Base-by-base conservation (phyloP, 306 rosid species). In the Castanospermum australe region DNA sequence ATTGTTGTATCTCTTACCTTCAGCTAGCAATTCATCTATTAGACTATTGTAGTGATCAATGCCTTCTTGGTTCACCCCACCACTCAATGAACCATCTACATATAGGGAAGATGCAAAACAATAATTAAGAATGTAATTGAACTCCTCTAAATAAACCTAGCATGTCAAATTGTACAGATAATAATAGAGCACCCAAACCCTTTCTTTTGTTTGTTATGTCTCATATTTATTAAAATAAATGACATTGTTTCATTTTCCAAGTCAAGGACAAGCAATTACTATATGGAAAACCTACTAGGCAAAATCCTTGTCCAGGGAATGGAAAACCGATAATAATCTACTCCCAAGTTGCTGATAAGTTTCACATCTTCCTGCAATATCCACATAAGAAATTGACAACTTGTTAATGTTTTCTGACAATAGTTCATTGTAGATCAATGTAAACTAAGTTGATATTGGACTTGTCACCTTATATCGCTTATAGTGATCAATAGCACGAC, bases 221-320 rank as follows among this genome's bases (percentile, higher is more conserved):
- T 42, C 48, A 11, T 11, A 11, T 13, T 11, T 12, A 13, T 42
- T 42, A 4, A 42, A 42, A 42, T 12, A 42, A 42, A 42, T 42
- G n/a, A 42, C 15, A 42, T 42, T 42, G 48, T 42, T 12, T 42
- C 48, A 42, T 42, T 42, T 42, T 42, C 48, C 12, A 17, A 63
- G 50, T 2, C 4, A 28, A 52, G 1, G 32, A 6, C 18, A 15
- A 51, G 14, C 30, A 41, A 33, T 18, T 6, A 42, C 25, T 14
- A 10, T 20, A 28, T 11, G 70, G 48, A 41, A 41, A 68, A 47
- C 73, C 32, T 73, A 85, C 86, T 15, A 20, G 89, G 89, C 61
- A 86, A 75, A 75, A 86, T 75, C 32, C 86, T 72, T 12, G 79
- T 44, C 89, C 86, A 82, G 14, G 89, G 79, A 47, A 86, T 79